phyloP scores from a whole-genome alignment of 768 basidiomycete genomes.

The Jaapia argillacea region DNA sequence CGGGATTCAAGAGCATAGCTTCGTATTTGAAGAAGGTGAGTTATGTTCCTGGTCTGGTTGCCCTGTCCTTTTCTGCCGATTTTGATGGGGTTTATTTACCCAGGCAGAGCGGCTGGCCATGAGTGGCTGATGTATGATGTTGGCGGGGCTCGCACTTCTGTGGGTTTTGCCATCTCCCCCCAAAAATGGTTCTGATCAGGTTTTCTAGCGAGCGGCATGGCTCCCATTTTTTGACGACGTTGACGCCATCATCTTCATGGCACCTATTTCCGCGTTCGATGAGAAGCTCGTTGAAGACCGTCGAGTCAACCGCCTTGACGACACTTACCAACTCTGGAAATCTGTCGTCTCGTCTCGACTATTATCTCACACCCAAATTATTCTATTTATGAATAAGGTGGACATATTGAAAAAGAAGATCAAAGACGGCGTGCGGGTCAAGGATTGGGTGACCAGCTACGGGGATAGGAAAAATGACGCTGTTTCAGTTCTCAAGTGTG shows the following conservation, averaged over 20 bases:
- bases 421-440: constrained; percentile 52
- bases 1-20: constrained; percentile 68
- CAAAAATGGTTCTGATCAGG: not conserved
- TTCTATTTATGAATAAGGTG: constrained; percentile 65
- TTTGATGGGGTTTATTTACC: not conserved
- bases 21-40: constrained; percentile 55
- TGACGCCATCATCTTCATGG: constrained; percentile 76
- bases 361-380: constrained; percentile 49
- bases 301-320: constrained; percentile 61
- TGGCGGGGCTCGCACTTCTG: constrained; percentile 55
- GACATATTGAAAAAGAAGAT: constrained; percentile 69
- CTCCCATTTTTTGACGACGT: constrained; percentile 75
- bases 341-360: constrained; percentile 56
- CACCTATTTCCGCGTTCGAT: constrained; percentile 61
- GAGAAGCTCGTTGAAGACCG: constrained; percentile 62
- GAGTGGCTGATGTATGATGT: constrained; percentile 83
- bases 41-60: constrained; percentile 1
- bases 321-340: constrained; percentile 64
- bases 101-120: constrained; percentile 48
- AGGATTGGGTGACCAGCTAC: constrained; percentile 63
- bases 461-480: constrained; percentile 66
- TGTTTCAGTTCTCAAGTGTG: constrained; percentile 60
- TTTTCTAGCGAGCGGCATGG: constrained; percentile 45
- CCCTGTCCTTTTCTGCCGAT: not conserved
- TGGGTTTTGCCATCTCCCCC: not conserved